Base-by-base conservation (phyloP, 192 early-diverging fungal species). In the Entomortierella chlamydospora region DNA sequence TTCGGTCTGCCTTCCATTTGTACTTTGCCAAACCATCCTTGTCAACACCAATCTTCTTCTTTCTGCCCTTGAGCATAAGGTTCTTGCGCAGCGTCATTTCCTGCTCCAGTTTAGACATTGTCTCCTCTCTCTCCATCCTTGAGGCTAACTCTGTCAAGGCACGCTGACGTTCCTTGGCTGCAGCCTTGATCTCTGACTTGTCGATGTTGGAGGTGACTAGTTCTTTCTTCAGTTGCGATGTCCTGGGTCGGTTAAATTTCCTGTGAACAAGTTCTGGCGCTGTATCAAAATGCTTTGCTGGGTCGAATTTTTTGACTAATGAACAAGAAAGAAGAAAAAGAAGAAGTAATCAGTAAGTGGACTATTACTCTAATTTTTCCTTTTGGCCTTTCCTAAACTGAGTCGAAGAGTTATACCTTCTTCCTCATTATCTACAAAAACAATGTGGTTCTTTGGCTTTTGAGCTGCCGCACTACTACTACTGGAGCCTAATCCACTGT, bases 1-100 rank as follows among this genome's bases (percentile, higher is more conserved):
- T 96, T 57, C 97, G 86, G 55, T 93, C 92, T 4, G 91, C 87
- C 67, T 90, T 93, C 97, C 97, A 99, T 83, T 97, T 98, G 87
- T 96, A 97, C 39, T 95, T 83, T 15, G 93, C 81, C 25, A 97
- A 77, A 0, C 97, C 97, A 66, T 90, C 71, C 58, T 76, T 82
- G 72, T 98, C 96, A 20, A 74, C 87, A 56, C 96, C 97, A 34
- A 96, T 86, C 85, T 95, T 95, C 72, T 83, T 88, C 76, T 86
- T 90, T 34, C 85, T 65, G 26, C 96, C 96, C 83, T 97, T 98
- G 61, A 90, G 89, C 89, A 89, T 92, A 42, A 98, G 74, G 31
- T 90, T 86, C 62, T 90, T 91, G 51, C 95, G 94, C 43, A 95
- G 69, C 22, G 85, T 81, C 85, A 97, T 87, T 82, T 98, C 98